Evolutionary conservation across 768 basidiomycete genomes (phyloP), one percentile per base, ranked within the genome.

Genomic region (Rhodotorula taiwanensis): DNA sequence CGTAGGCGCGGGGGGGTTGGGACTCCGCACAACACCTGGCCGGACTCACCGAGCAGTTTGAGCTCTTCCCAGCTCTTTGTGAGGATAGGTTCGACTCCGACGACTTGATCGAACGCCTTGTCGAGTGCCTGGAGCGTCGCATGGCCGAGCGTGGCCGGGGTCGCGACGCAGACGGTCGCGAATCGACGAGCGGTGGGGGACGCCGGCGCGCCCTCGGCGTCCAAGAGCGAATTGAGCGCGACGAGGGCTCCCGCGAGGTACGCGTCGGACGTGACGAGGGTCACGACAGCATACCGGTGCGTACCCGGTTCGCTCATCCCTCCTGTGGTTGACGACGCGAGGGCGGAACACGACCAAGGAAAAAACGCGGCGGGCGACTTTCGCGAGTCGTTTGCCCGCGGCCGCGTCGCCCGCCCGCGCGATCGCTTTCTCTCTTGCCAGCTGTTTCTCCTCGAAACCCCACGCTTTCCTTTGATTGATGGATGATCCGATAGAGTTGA

Each of bases 181-280:
- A 85, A 81, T 5, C 9, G 23, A 34, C 51, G 73, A 83, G 81
- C 55, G 84, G 83, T 72, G 84, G 81, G 57, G 84, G 14, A 25
- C 44, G 54, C 42, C 43, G 33, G 4, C 51, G 54, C 43, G 43
- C 43, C 20, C 72, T 93, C 91, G 45, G 89, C 74, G 64, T 92
- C 88, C 58, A 82, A 83, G 70, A 99, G 81, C 21, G 94, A 88
- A 57, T 87, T 88, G 36, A 83, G 87, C 72, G 91, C 80, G 62
- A 87, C 83, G 70, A 98, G 85, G 39, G 88, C 92, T 57, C 95
- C 95, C 39, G 90, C 89, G 55, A 98, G 85, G 78, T 99, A 99
- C 31, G 81, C 80, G 74, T 93, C 87, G 36, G 91, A 89, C 59
- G 94, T 91, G 72, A 98, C 78, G 70, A 99, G 86, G 45, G 94